phyloP scores from a whole-genome alignment of 345 rosid genomes.

The Eucalyptus virginea region DNA sequence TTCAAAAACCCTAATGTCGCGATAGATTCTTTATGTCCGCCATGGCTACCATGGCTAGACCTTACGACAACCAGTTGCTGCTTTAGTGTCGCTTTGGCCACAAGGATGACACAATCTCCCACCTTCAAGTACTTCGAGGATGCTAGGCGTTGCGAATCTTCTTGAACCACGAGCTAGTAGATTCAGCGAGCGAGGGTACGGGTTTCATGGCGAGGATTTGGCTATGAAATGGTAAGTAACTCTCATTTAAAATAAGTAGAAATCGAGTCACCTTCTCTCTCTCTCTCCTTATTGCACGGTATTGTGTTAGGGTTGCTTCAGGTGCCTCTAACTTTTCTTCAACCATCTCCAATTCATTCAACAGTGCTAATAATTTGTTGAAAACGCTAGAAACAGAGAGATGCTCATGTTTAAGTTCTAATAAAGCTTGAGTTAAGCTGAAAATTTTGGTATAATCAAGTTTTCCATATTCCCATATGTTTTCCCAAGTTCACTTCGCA shows the following conservation, averaged over 20 bases:
- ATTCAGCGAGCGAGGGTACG: not conserved
- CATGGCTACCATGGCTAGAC: not conserved
- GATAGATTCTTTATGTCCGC: too few species aligned
- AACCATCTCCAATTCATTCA: not conserved
- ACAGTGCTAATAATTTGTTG: not conserved
- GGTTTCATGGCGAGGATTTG: not conserved
- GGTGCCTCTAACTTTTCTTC: not conserved
- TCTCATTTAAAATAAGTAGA: too few species aligned
- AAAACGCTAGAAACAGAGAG: too few species aligned
- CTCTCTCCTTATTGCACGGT: not conserved
- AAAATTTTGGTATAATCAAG: too few species aligned
- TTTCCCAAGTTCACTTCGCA: too few species aligned
- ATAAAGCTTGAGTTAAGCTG: too few species aligned
- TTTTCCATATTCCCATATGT: too few species aligned
- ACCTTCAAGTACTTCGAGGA: not conserved
- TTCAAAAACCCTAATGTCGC: not conserved
- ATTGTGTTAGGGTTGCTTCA: not conserved
- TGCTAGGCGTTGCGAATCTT: not conserved
- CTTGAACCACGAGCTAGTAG: not conserved
- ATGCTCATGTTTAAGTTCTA: too few species aligned
- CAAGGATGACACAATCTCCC: not conserved
- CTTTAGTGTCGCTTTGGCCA: not conserved
- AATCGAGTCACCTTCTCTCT: not conserved
- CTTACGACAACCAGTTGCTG: accelerated
- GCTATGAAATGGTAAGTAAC: not conserved